Percentiles rank a stretch among this genome's conserved stretches.
These are phyloP conservation scores for Microthlaspi erraticum DNA, from an alignment of 345 rosid species.

Conservation along the genomic window DNA sequence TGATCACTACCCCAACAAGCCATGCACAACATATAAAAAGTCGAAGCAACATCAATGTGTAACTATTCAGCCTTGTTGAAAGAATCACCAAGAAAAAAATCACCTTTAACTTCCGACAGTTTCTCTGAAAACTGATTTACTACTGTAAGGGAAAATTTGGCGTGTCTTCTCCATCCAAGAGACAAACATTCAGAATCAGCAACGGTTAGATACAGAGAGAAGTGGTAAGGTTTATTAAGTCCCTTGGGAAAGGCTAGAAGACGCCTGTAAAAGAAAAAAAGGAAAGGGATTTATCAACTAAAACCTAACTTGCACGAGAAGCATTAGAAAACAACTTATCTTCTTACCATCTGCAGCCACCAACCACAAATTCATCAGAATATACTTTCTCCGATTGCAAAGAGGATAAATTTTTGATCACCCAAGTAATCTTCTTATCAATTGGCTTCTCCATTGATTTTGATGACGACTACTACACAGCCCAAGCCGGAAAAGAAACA, in stretches of 20 bases:
- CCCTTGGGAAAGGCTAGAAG: slow-evolving; percentile 71
- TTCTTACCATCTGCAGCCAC: slow-evolving; percentile 9
- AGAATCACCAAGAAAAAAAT: background rate
- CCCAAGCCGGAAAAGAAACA: slow-evolving; percentile 60
- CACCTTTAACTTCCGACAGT: slow-evolving; percentile 35
- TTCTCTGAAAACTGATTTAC: slow-evolving; percentile 59
- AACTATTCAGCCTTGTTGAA: too few relatives aligned
- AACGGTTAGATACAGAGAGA: slow-evolving; percentile 72
- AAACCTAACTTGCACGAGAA: slow-evolving; percentile 24
- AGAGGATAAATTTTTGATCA: background rate
- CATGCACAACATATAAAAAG: too few relatives aligned
- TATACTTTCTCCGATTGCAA: background rate
- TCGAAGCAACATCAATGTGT: too few relatives aligned
- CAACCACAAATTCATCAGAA: background rate
- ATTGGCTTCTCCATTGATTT: background rate
- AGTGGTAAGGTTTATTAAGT: slow-evolving; percentile 51
- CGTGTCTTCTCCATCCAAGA: slow-evolving; percentile 75
- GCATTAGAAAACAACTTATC: background rate
- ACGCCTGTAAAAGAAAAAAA: slow-evolving; percentile 49
- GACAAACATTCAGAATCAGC: slow-evolving; percentile 63
- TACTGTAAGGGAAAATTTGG: slow-evolving; percentile 62
- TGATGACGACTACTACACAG: background rate
- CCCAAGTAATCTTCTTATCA: slow-evolving; percentile 1
- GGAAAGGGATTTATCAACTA: background rate
- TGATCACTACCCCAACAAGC: background rate